These are phyloP conservation scores for Wickerhamomyces sp. DNA, from an alignment of 1,139 yeast genomes.

Conservation along the genomic window DNA sequence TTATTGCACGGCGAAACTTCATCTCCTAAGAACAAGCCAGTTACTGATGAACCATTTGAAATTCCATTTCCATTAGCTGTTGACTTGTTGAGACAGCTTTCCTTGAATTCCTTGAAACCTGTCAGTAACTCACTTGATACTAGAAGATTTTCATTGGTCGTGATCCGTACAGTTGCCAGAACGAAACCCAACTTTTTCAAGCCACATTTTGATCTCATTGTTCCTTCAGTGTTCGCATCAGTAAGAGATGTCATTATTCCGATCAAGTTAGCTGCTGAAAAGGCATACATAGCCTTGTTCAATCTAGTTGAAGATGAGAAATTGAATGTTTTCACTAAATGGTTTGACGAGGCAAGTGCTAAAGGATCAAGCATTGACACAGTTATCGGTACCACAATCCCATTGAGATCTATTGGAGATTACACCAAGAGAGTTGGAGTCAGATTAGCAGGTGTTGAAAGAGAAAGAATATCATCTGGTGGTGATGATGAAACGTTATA, in stretches of 20 bases:
- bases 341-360: slow-evolving; percentile 38
- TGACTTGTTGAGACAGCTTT: slow-evolving; percentile 44
- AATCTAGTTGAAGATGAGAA: slow-evolving; percentile 67
- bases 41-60: slow-evolving; percentile 29
- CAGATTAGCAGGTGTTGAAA: slow-evolving; percentile 78
- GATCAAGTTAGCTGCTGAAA: slow-evolving; percentile 90
- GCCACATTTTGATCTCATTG: slow-evolving; percentile 54
- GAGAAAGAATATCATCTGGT: slow-evolving; percentile 84
- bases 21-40: slow-evolving; percentile 34
- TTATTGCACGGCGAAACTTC: slow-evolving; percentile 42
- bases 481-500: slow-evolving; percentile 86
- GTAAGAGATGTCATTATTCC: slow-evolving; percentile 87
- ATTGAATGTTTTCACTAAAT: slow-evolving; percentile 50
- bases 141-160: slow-evolving; percentile 74
- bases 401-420: slow-evolving; percentile 75
- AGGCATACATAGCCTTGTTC: slow-evolving; percentile 75
- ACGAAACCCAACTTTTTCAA: slow-evolving; percentile 47
- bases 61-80: slow-evolving; percentile 35
- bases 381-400: slow-evolving; percentile 46
- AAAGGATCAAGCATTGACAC: slow-evolving; percentile 30
- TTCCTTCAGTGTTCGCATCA: slow-evolving; percentile 74
- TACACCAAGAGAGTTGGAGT: slow-evolving; percentile 84
- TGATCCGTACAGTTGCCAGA: slow-evolving; percentile 70
- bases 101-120: slow-evolving; percentile 47
- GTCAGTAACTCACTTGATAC: slow-evolving; percentile 68